phyloP scores from a whole-genome alignment of 2,329 filamentous ascomycete species.

The Plectosphaerella cucumerina region DNA sequence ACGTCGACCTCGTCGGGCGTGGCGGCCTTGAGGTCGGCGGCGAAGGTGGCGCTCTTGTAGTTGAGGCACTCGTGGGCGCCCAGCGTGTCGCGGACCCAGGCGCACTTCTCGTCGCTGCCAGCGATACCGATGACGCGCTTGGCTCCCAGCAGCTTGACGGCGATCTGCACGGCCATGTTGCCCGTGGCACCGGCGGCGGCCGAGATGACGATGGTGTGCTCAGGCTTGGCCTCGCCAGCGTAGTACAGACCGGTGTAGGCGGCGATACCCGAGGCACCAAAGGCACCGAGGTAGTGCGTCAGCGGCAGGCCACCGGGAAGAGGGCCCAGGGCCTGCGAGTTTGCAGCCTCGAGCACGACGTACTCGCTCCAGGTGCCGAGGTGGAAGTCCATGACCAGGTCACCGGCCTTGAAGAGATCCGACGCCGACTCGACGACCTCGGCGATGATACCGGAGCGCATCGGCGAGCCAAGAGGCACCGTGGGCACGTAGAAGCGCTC shows the following conservation, averaged over 20 bases:
- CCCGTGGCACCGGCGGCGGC: slow-evolving; percentile 77
- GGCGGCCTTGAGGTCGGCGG: slow-evolving; percentile 52
- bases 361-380: slow-evolving; percentile 64
- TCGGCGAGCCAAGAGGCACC: slow-evolving; percentile 62
- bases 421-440: slow-evolving; percentile 59
- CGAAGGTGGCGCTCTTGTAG: slow-evolving; percentile 63
- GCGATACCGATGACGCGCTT: slow-evolving; percentile 59
- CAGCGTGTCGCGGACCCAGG: slow-evolving; percentile 59
- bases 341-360: slow-evolving; percentile 51
- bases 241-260: slow-evolving; percentile 72
- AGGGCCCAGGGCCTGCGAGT: slow-evolving; percentile 35
- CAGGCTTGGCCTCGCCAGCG: slow-evolving; percentile 62
- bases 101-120: slow-evolving; percentile 63
- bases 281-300: slow-evolving; percentile 58
- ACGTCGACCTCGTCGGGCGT: slow-evolving; percentile 61
- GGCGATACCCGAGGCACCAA: slow-evolving; percentile 67
- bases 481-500: slow-evolving; percentile 60
- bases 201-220: slow-evolving; percentile 73
- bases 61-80: slow-evolving; percentile 66
- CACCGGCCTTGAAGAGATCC: slow-evolving; percentile 49
- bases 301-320: slow-evolving; percentile 37
- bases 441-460: slow-evolving; percentile 60
- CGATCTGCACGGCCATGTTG: slow-evolving; percentile 72
- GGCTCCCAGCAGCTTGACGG: slow-evolving; percentile 62
- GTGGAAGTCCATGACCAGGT: slow-evolving; percentile 43